Percentiles rank a stretch among this genome's conserved stretches.
These are phyloP conservation scores for Xylariales sp. DNA, from an alignment of 2,329 filamentous ascomycete genomes.

Conservation along the genomic window DNA sequence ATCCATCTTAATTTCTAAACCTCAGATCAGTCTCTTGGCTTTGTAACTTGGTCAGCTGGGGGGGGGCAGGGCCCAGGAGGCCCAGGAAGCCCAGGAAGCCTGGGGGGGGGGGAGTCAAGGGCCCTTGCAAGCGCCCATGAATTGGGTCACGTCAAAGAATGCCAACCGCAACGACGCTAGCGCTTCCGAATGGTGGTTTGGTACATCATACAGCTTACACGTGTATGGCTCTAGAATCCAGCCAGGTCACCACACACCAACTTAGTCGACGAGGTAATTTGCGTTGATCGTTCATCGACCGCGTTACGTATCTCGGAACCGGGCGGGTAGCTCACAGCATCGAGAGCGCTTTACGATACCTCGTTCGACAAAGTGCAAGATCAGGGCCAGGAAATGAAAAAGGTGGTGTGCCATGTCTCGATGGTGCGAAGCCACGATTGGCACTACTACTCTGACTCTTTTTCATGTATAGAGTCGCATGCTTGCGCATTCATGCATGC, in stretches of 20 bases:
- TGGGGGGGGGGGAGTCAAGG: conserved; percentile 16
- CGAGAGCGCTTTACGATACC: conserved; percentile 13
- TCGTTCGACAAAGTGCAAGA: conserved; percentile 22
- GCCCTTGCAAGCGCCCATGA: conserved; percentile 32
- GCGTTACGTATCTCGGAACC: conserved; percentile 13
- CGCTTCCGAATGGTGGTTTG: conserved; percentile 37
- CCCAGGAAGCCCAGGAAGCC: neutral
- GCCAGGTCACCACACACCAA: conserved; percentile 26
- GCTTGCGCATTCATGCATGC: conserved; percentile 30
- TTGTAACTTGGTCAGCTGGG: conserved; percentile 38
- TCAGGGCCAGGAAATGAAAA: neutral
- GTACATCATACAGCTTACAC: conserved; percentile 38
- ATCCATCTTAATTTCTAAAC: conserved; percentile 45
- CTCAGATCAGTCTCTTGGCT: conserved; percentile 43
- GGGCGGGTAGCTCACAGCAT: conserved; percentile 10
- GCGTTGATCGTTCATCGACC: conserved; percentile 18
- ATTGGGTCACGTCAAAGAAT: conserved; percentile 31
- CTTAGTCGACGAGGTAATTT: conserved; percentile 16
- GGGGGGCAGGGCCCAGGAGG: neutral
- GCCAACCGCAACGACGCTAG: conserved; percentile 36
- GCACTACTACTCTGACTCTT: conserved; percentile 31
- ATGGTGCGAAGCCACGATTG: conserved; percentile 36
- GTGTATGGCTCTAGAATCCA: conserved; percentile 33
- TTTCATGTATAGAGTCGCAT: conserved; percentile 26
- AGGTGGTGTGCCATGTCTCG: conserved; percentile 34